These are phyloP conservation scores for Calonectria honghensis DNA, from an alignment of 2,329 filamentous ascomycete genomes.

Conservation along the genomic window DNA sequence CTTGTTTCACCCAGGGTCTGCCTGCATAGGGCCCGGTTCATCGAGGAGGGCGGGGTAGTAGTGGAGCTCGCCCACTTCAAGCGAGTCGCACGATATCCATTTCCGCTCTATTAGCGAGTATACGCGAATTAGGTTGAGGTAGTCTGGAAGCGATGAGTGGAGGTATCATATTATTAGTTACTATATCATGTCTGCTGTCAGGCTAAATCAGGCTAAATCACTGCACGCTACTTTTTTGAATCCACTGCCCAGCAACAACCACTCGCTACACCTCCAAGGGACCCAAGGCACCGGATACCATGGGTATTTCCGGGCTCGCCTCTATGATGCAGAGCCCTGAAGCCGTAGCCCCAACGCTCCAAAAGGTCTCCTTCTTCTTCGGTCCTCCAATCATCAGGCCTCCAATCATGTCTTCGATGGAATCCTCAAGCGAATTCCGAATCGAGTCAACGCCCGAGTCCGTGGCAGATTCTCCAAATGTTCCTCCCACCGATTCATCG, in stretches of 20 bases:
- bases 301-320: neutral
- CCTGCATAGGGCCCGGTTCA: neutral
- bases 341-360: neutral
- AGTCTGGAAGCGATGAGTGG: neutral
- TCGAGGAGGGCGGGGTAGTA: neutral
- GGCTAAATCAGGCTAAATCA: slow-evolving; percentile 3
- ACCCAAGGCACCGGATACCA: slow-evolving; percentile 1
- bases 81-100: neutral
- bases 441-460: neutral
- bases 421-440: neutral
- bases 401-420: neutral
- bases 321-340: slow-evolving; percentile 3
- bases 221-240: neutral
- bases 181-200: neutral
- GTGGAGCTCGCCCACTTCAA: neutral
- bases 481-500: neutral
- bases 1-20: neutral
- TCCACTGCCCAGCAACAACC: neutral
- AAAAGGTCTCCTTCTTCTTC: neutral
- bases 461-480: neutral
- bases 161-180: slow-evolving; percentile 6
- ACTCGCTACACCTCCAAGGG: neutral
- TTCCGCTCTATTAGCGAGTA: neutral
- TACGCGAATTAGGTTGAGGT: neutral
- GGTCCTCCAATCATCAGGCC: neutral